Evolutionary conservation across 129 eudicot species (phyloP).

Genomic region (Glebionis coronaria): DNA sequence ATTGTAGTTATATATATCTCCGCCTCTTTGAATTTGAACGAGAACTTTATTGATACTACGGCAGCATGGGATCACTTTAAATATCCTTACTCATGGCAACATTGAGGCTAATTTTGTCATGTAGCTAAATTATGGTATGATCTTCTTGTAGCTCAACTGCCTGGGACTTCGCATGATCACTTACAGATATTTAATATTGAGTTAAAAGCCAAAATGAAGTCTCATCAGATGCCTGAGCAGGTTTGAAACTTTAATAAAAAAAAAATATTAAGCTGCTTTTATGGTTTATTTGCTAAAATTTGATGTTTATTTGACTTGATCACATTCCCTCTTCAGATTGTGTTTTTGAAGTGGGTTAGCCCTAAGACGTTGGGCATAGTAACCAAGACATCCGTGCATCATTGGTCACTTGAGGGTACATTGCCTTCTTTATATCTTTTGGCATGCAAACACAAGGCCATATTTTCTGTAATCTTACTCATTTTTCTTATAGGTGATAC

Average conservation of each 20-base stretch:
- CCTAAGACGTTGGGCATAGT: slow-evolving; percentile 93
- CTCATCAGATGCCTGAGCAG: slow-evolving; percentile 99
- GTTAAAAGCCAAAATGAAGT: slow-evolving; percentile 81
- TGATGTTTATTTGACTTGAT: slow-evolving; percentile 12
- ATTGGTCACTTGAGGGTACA: slow-evolving; percentile 95
- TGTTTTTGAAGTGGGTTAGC: slow-evolving; percentile 94
- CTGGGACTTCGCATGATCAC: slow-evolving; percentile 96
- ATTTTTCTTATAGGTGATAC: slow-evolving; percentile 59
- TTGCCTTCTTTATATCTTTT: not conserved
- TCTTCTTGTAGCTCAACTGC: slow-evolving; percentile 65
- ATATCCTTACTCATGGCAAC: too few species aligned
- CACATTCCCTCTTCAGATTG: slow-evolving; percentile 47
- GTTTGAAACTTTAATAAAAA: slow-evolving; percentile 16
- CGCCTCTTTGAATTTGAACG: too few species aligned
- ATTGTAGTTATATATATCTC: too few species aligned
- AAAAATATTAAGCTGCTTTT: not conserved
- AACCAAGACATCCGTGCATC: slow-evolving; percentile 86
- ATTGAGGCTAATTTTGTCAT: not conserved
- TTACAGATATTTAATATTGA: slow-evolving; percentile 93
- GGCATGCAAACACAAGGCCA: slow-evolving; percentile 9
- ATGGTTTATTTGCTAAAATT: not conserved
- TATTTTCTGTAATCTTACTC: not conserved
- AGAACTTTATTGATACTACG: too few species aligned
- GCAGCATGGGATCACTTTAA: too few species aligned
- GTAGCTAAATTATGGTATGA: slow-evolving; percentile 20